Evolutionary conservation across 108 stramenopile species (phyloP), one percentile per base, ranked within the genome.

Genomic region (Schizochytrium sp.): DNA sequence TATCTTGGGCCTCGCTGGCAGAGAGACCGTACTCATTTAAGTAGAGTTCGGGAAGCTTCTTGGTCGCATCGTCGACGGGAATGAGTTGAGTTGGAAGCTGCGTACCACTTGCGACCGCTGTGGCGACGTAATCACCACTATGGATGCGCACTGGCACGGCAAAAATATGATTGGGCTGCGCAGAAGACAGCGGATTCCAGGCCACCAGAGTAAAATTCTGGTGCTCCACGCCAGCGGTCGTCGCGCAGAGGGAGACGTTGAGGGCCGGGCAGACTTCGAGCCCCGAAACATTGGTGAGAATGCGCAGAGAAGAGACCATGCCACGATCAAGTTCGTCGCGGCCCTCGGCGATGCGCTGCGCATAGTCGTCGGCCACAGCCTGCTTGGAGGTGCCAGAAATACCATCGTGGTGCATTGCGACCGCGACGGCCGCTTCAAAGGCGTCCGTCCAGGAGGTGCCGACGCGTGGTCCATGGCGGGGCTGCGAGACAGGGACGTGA

Each of bases 381-480:
- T 97, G 97, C 87, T 96, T 96, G 60, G 93, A 90, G 6, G 97
- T 97, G 53, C 98, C 98, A 8, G 96, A 91, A 4, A 98, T 95
- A 28, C 92, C 96, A 89, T 98, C 98, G 88, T 98, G 98, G 91
- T 98, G 98, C 91, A 97, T 96, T 0, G 93, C 93, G 3, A 97
- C 93, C 34, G 95, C 96, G 57, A 95, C 60, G 5, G 97, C 97
- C 89, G 95, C 95, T 51, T 96, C 96, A 5, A 97, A 92, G 10
- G 43, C 28, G 88, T 90, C 93, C 3, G 53, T 88, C 53, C 43
- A 58, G 48, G 19, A 41, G 23, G 12, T 18, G 0, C 60, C 88
- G 34, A 48, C 53, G 88, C 44, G 21, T 44, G 88, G 87, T 16
- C 63, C 63, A 18, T 18, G 63, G 41, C 25, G 63, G 21, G 63